Conservation (phyloP, 176 grass and related monocot genomes). For the Melocanna baccifera region DNA sequence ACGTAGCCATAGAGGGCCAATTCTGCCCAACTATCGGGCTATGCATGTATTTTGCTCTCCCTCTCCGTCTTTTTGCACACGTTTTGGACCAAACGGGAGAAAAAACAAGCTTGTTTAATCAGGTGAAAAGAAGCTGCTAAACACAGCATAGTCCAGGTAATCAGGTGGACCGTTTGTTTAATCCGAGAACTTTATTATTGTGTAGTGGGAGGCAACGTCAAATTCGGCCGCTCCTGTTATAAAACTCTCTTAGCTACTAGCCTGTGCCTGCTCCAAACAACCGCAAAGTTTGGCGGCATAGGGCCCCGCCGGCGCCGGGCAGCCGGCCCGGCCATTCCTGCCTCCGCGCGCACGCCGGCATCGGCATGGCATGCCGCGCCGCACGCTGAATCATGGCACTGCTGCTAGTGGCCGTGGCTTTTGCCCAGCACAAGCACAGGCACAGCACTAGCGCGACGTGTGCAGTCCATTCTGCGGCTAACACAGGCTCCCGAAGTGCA, state of each 20-base stretch:
- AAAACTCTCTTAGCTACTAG: background rate
- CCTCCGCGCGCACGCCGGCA: background rate
- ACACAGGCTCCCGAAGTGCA: background rate
- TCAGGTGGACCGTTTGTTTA: background rate
- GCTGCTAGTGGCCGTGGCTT: background rate
- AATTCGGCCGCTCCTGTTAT: background rate
- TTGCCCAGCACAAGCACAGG: background rate
- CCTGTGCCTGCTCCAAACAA: background rate
- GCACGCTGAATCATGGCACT: background rate
- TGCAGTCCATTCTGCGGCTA: background rate
- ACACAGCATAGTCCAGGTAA: background rate
- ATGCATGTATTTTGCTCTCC: background rate
- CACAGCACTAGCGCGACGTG: background rate
- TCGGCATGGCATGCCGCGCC: background rate
- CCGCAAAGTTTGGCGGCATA: background rate
- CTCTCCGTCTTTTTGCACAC: background rate
- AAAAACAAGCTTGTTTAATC: too few relatives aligned
- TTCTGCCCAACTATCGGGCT: too few relatives aligned
- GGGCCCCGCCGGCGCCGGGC: conserved; percentile 20
- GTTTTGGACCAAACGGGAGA: conserved; percentile 2
- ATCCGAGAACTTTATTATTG: background rate
- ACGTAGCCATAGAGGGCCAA: too few relatives aligned
- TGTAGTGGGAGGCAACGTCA: background rate
- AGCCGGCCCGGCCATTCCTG: background rate
- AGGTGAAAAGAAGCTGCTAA: background rate